These are phyloP conservation scores for Naganishia liquefaciens DNA, from an alignment of 1,284 basidiomycete species.

Conservation along the genomic window DNA sequence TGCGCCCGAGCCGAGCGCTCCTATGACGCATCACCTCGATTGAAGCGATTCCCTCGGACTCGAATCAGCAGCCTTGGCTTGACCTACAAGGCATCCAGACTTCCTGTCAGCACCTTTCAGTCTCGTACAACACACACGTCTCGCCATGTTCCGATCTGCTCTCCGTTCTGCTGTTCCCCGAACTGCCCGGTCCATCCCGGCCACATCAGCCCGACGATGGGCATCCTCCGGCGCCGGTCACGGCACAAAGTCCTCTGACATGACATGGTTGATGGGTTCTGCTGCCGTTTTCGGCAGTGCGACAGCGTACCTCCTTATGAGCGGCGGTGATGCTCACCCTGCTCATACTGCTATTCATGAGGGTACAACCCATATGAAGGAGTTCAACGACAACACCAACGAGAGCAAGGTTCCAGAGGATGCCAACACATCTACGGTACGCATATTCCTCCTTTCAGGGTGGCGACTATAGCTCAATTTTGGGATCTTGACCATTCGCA, in stretches of 20 bases:
- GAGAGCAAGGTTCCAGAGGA: constrained; percentile 26
- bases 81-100: no score
- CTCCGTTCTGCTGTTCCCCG: constrained; percentile 28
- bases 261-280: constrained; percentile 30
- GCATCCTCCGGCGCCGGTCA: constrained; percentile 10
- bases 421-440: constrained; percentile 17
- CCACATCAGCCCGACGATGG: constrained; percentile 25
- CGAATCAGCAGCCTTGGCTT: no score
- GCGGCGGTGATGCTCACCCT: constrained; percentile 19
- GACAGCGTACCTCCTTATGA: constrained; percentile 29
- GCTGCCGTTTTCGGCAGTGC: constrained; percentile 32
- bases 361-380: constrained; percentile 32
- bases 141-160: constrained; percentile 32
- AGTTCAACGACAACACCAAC: constrained; percentile 27
- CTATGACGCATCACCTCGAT: no score
- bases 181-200: constrained; percentile 23
- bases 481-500: neutral
- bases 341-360: constrained; percentile 22
- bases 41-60: no score
- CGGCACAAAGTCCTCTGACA: constrained; percentile 24
- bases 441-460: neutral
- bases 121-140: neutral
- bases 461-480: no score
- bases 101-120: neutral
- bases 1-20: no score